These are phyloP conservation scores for Ophiognomonia clavigignenti-juglandacearum DNA, from an alignment of 2,329 filamentous ascomycete species.

Conservation along the genomic window DNA sequence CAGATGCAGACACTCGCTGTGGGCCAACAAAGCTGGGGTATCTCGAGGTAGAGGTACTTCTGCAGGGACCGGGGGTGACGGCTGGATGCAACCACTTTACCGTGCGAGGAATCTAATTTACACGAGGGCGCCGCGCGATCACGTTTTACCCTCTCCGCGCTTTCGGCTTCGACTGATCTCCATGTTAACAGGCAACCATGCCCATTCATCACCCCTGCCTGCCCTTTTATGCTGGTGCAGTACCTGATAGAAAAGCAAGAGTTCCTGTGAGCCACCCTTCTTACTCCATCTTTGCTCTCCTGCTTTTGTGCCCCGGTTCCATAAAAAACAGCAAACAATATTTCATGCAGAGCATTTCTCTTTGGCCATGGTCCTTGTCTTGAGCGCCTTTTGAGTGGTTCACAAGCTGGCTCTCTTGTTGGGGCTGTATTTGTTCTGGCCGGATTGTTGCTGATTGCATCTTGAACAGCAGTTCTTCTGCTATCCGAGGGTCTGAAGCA, in stretches of 20 bases:
- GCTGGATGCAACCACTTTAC: conserved; percentile 11
- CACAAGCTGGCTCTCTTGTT: conserved; percentile 11
- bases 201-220: neutral
- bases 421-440: conserved; percentile 7
- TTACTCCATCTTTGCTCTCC: conserved; percentile 12
- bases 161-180: conserved; percentile 17
- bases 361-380: conserved; percentile 7
- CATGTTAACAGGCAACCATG: conserved; percentile 17
- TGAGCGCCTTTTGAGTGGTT: conserved; percentile 9
- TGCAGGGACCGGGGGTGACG: conserved; percentile 2
- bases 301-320: conserved; percentile 18
- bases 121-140: conserved; percentile 24
- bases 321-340: conserved; percentile 16
- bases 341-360: conserved; percentile 12
- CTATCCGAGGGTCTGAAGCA: neutral
- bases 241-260: conserved; percentile 19
- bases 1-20: too few species aligned
- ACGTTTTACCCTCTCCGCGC: conserved; percentile 19
- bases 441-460: conserved; percentile 5
- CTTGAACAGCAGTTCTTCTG: neutral
- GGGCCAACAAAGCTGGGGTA: too few species aligned
- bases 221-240: conserved; percentile 3
- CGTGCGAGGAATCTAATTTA: conserved; percentile 23
- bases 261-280: conserved; percentile 6
- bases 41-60: too few species aligned